Evolutionary conservation across 208 protist genomes (phyloP), one percentile per base, ranked within the genome.

Genomic region (Leishmania braziliensis): DNA sequence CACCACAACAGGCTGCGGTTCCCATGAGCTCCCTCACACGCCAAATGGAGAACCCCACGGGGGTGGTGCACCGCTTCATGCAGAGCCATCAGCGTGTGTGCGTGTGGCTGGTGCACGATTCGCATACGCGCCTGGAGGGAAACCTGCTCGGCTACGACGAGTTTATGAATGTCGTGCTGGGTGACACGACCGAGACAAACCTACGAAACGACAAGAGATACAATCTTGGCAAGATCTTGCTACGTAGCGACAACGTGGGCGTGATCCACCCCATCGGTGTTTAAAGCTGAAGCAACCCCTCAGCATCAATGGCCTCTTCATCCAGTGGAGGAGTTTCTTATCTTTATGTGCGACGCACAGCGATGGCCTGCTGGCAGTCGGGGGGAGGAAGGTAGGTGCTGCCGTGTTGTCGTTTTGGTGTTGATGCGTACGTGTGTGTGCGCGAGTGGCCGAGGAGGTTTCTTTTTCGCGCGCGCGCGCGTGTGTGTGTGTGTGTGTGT

Each of bases 121-220:
- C 84, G 0, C 84, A 96, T 53, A 91, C 89, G 54, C 89, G 90
- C 12, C 90, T 98, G 56, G 95, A 98, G 81, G 95, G 95, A 33
- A 87, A 86, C 65, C 75, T 98, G 0, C 75, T 96, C 23, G 97
- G 96, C 56, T 98, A 98, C 83, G 97, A 99, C 77, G 94, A 98
- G 82, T 99, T 96, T 75, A 98, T 98, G 94, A 99, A 99, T 80
- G 77, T 99, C 12, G 95, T 98, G 46, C 85, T 99, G 8, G 94
- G 91, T 33, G 92, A 99, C 53, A 91, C 95, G 23, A 83, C 88
- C 39, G 97, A 99, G 86, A 90, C 95, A 1, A 92, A 98, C 87
- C 12, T 86, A 20, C 96, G 96, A 82, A 97, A 82, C 54, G 84
- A 85, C 50, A 84, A 93, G 71, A 82, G 78, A 39, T 90, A 90